Conservation (phyloP, 495 filamentous ascomycete species). For the Xylaria intraflava region DNA sequence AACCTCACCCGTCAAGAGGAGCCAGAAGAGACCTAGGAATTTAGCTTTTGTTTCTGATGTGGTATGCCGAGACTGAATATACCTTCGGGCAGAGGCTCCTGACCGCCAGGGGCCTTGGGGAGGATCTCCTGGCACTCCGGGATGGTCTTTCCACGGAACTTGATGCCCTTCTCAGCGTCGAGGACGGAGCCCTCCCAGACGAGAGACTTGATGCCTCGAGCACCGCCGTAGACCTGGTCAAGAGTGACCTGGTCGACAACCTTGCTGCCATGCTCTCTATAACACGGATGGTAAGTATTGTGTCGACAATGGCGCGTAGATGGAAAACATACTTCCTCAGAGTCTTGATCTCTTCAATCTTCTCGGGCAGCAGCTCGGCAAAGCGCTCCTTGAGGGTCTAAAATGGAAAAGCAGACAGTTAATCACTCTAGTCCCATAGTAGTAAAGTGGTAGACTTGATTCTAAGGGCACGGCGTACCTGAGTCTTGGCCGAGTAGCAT, state of each 20-base stretch:
- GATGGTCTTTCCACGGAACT: conserved; percentile 97
- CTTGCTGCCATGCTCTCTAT: conserved; percentile 86
- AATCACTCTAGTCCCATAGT: not conserved
- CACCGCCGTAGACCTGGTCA: conserved; percentile 98
- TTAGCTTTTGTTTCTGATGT: conserved; percentile 14
- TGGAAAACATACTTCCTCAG: conserved; percentile 69
- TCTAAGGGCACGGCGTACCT: conserved; percentile 49
- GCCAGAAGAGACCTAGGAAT: conserved; percentile 89
- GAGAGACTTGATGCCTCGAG: conserved; percentile 95
- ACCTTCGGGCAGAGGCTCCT: conserved; percentile 96
- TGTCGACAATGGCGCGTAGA: conserved; percentile 5
- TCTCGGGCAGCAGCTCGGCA: conserved; percentile 85
- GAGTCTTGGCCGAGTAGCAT: conserved; percentile 85
- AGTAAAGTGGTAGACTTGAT: conserved; percentile 11
- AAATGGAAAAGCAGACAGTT: conserved; percentile 9
- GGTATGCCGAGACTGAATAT: conserved; percentile 8
- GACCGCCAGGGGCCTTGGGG: conserved; percentile 89
- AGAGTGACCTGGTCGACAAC: conserved; percentile 96
- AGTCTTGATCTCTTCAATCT: conserved; percentile 99
- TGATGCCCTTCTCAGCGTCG: conserved; percentile 97
- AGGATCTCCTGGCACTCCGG: conserved; percentile 97
- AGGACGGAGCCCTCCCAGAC: conserved; percentile 99
- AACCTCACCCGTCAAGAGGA: conserved; percentile 94
- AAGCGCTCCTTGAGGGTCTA: conserved; percentile 98
- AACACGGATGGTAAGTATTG: conserved; percentile 12